Conservation (phyloP, 2,329 filamentous ascomycete genomes). For the Hyphodiscus sp. region DNA sequence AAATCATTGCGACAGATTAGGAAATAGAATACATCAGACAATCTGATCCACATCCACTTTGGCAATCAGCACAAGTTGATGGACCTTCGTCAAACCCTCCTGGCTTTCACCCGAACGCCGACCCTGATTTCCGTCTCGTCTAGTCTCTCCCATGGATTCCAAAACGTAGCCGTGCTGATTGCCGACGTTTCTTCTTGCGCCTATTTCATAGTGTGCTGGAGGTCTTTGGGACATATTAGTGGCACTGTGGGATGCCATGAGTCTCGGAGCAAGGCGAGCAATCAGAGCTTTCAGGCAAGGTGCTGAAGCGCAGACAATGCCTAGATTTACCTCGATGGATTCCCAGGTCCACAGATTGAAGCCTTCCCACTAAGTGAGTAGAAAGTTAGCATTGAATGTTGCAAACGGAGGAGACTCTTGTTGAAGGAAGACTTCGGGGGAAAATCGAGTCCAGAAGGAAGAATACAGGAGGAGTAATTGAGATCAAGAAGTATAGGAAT, state of each 20-base stretch:
- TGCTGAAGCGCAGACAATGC: slow-evolving; percentile 7
- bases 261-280: slow-evolving; percentile 56
- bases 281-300: slow-evolving; percentile 7
- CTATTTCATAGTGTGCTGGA: not conserved
- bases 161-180: not conserved
- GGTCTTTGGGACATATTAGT: slow-evolving; percentile 54
- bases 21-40: not conserved
- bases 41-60: not conserved
- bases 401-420: no score
- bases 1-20: no score
- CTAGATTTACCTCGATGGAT: slow-evolving; percentile 5
- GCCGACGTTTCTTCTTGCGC: not conserved
- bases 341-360: slow-evolving; percentile 7
- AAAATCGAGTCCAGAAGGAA: no score
- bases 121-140: not conserved
- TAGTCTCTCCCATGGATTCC: not conserved
- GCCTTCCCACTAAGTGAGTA: not conserved
- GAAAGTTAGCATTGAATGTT: no score
- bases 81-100: not conserved
- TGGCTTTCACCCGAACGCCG: not conserved
- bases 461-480: no score
- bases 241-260: slow-evolving; percentile 69
- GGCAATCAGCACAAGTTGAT: not conserved
- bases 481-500: no score
- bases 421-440: no score